phyloP scores from a whole-genome alignment of 768 basidiomycete genomes.

The Leccinellum luteum region DNA sequence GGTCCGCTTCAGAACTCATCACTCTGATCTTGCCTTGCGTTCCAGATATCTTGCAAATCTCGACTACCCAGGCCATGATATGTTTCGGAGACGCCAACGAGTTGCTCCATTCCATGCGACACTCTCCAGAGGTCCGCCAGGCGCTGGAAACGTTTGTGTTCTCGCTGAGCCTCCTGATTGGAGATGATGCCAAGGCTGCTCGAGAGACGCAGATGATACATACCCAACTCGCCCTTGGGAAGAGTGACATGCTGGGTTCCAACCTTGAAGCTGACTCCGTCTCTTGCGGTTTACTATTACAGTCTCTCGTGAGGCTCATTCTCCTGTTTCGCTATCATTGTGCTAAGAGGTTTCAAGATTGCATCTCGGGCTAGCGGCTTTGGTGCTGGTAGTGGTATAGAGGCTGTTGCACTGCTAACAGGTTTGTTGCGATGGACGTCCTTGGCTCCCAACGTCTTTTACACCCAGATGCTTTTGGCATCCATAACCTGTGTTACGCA shows the following conservation, averaged over 20 bases:
- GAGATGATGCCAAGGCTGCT: constrained; percentile 68
- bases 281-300: constrained; percentile 58
- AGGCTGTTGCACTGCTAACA: constrained; percentile 53
- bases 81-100: constrained; percentile 49
- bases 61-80: constrained; percentile 56
- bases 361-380: constrained; percentile 55
- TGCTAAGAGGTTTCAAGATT: constrained; percentile 42
- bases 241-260: constrained; percentile 53
- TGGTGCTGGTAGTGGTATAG: constrained; percentile 56
- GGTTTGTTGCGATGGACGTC: constrained; percentile 59
- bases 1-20: constrained; percentile 63
- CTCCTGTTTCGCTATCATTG: background rate
- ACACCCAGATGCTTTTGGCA: constrained; percentile 63
- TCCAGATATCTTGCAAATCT: constrained; percentile 58
- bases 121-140: constrained; percentile 52
- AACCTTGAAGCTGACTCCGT: constrained; percentile 64
- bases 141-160: constrained; percentile 59
- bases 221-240: constrained; percentile 57
- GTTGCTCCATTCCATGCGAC: constrained; percentile 49
- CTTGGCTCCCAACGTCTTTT: constrained; percentile 62
- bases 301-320: constrained; percentile 50
- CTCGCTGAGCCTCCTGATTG: constrained; percentile 57
- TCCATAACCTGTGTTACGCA: constrained; percentile 63
- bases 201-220: constrained; percentile 73
- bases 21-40: constrained; percentile 60